phyloP scores from a whole-genome alignment of 129 eudicot genomes.

The Helianthus tuberosus region DNA sequence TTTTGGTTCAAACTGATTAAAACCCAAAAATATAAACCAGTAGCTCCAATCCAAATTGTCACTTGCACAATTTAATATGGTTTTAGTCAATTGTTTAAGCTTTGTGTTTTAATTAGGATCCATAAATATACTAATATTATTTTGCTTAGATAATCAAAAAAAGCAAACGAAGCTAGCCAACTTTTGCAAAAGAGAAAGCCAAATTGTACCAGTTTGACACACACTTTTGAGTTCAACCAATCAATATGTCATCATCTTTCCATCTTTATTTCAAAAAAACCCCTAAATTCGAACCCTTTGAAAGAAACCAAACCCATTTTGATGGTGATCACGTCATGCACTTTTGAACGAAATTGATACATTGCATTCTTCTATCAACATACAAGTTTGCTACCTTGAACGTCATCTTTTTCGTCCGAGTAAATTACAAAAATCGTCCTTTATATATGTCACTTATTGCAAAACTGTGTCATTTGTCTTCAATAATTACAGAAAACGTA shows the following conservation, averaged over 20 bases:
- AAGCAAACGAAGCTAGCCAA: slow-evolving; percentile 9
- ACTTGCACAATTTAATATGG: neutral
- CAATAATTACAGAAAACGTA: too few relatives aligned
- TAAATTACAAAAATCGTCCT: too few relatives aligned
- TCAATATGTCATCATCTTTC: neutral
- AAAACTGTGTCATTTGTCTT: too few relatives aligned
- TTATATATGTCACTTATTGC: too few relatives aligned
- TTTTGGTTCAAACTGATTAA: too few relatives aligned
- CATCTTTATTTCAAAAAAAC: neutral
- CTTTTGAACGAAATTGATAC: slow-evolving; percentile 2
- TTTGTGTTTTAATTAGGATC: neutral
- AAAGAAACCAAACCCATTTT: neutral
- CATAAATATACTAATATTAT: neutral
- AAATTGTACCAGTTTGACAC: slow-evolving; percentile 4
- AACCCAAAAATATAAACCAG: neutral
- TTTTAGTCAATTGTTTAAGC: neutral
- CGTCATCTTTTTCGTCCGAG: neutral
- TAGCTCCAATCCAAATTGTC: neutral
- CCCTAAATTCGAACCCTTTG: neutral
- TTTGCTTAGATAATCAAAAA: neutral
- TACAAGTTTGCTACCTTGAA: neutral
- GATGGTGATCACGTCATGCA: slow-evolving; percentile 3
- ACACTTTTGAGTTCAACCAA: slow-evolving; percentile 8
- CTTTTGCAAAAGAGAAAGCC: slow-evolving; percentile 21
- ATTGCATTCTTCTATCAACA: slow-evolving; percentile 2